Base-by-base conservation (phyloP, 108 stramenopile genomes). In the Seminavis robusta region DNA sequence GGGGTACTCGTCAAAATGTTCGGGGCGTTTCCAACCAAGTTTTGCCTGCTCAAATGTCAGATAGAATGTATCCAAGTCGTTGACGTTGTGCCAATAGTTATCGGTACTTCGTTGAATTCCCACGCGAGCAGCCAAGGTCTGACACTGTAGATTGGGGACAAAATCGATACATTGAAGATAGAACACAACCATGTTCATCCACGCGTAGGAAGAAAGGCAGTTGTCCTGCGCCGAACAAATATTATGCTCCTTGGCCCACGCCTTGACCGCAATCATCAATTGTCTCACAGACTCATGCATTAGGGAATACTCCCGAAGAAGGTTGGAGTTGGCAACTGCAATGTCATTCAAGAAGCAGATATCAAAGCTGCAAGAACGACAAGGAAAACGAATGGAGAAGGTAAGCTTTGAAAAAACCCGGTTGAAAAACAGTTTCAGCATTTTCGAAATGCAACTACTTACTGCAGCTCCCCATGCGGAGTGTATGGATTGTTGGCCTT, bases 311-410 rank as follows among this genome's bases (percentile, higher is more conserved):
- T 87, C 92, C 29, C 82, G 60, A n/a, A 90, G 51, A 5, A 93
- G 53, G 0, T 57, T 55, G 0, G 84, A 86, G 56, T 93, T 93
- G 20, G 63, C 81, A 0, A 93, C 91, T 2, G 91, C 88, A 50
- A 89, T 83, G 29, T 93, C 88, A 58, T 93, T 93, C 46, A 83
- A 56, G 39, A 93, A 89, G 60, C 92, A 93, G 41, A 93, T 61
- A 52, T 93, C 92, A 71, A 88, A 88, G 37, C 72, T 69, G 32
- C 13, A 37, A 13, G 10, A n/a, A n/a, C n/a, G n/a, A n/a, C n/a
- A n/a, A n/a, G n/a, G n/a, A n/a, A n/a, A n/a, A n/a, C n/a, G n/a
- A n/a, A n/a, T n/a, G n/a, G n/a, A n/a, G n/a, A n/a, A n/a, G n/a
- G n/a, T n/a, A n/a, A n/a, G n/a, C n/a, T n/a, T n/a, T n/a, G n/a